A percentile compares a stretch with the other conserved stretches of the same genome.
Conservation (phyloP, 1,284 basidiomycete species). For the Chalciporus sp. region DNA sequence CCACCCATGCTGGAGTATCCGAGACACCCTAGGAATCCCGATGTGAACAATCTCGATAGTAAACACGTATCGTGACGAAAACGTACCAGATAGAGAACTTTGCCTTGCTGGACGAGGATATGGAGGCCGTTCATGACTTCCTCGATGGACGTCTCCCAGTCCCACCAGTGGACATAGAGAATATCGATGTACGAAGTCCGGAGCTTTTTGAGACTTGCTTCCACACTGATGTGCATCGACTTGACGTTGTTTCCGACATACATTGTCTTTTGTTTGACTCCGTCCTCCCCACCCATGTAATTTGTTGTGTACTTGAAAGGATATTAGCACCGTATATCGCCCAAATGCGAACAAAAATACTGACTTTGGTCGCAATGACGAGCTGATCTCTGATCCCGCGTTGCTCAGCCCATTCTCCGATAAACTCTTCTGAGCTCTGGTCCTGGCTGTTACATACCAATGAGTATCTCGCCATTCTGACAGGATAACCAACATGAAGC, state of each 20-base stretch:
- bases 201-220: too few relatives aligned
- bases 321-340: neutral
- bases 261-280: constrained; percentile 27
- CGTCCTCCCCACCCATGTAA: constrained; percentile 24
- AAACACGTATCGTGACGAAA: too few relatives aligned
- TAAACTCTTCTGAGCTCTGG: constrained; percentile 42
- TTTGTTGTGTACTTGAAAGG: constrained; percentile 33
- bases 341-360: neutral
- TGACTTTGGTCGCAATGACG: constrained; percentile 48
- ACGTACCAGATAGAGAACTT: constrained; percentile 45
- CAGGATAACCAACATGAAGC: neutral
- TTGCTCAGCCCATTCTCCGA: constrained; percentile 49
- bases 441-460: constrained; percentile 35
- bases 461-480: neutral
- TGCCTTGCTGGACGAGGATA: constrained; percentile 41
- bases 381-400: constrained; percentile 47
- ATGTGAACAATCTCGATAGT: neutral
- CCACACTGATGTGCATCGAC: too few relatives aligned
- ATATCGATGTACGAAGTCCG: too few relatives aligned
- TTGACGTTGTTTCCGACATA: constrained; percentile 42
- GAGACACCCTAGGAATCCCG: constrained; percentile 30
- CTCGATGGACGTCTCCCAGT: constrained; percentile 42
- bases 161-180: too few relatives aligned
- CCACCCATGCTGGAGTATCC: constrained; percentile 46
- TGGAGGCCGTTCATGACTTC: constrained; percentile 51